Conservation (phyloP, 164 flowering plant species). For the Dillenia turbinata region DNA sequence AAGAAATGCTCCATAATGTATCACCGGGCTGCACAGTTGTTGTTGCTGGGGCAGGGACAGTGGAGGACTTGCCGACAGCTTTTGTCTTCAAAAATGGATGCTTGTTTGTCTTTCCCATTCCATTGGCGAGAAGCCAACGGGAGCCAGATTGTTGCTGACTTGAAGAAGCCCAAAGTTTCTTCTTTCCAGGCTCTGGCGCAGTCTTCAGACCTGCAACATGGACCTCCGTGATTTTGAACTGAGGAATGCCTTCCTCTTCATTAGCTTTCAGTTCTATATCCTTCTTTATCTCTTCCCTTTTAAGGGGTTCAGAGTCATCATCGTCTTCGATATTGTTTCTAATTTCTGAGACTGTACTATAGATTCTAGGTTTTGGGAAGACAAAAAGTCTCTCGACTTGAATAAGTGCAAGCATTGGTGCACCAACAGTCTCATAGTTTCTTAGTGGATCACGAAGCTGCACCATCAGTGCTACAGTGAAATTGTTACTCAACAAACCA, state of each 20-base stretch:
- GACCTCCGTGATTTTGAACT: constrained; percentile 52
- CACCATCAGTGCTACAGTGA: constrained; percentile 88
- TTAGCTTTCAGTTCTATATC: constrained; percentile 19
- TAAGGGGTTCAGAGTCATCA: constrained; percentile 29
- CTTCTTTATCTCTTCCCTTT: constrained; percentile 19
- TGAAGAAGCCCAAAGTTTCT: constrained; percentile 41
- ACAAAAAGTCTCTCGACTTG: constrained; percentile 87
- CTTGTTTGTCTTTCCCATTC: constrained; percentile 78
- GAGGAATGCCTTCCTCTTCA: constrained; percentile 48
- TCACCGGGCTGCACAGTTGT: constrained; percentile 46
- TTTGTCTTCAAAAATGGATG: constrained; percentile 54
- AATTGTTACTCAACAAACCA: constrained; percentile 83
- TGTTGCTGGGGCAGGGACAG: constrained; percentile 13
- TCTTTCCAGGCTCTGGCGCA: constrained; percentile 27
- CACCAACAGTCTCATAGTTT: constrained; percentile 87
- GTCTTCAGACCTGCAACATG: constrained; percentile 68
- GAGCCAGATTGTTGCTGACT: constrained; percentile 76
- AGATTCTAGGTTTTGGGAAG: constrained; percentile 81
- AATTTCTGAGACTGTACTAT: constrained; percentile 42
- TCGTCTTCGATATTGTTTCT: constrained; percentile 38
- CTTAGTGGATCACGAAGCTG: constrained; percentile 95
- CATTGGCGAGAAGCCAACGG: constrained; percentile 85
- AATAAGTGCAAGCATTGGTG: constrained; percentile 93
- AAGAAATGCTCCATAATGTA: constrained; percentile 83
- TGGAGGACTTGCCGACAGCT: constrained; percentile 29